Evolutionary conservation across 2,329 filamentous ascomycete genomes (phyloP), one percentile per base, ranked within the genome.

Genomic region (Pseudonectria foliicola): DNA sequence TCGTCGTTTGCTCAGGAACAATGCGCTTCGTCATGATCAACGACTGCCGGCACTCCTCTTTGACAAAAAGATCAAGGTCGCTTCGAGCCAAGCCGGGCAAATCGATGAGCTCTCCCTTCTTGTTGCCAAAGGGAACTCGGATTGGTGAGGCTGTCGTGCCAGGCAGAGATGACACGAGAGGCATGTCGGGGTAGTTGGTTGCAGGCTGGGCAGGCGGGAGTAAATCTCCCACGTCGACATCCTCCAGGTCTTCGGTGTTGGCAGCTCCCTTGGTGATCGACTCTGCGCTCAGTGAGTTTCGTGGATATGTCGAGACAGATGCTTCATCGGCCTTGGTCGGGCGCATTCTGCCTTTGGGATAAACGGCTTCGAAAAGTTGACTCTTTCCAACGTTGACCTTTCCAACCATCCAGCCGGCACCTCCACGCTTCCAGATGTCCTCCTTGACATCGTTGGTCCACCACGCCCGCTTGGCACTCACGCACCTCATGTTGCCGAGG

Each of bases 381-480:
- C 90, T 96, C 63, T 98, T 98, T 15, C 92, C 93, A 3, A 96
- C 93, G 54, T 98, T 98, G 43, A 88, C 87, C 60, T 95, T 96
- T n/a, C 92, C 92, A 3, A 98, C 84, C 70, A 98, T 81, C 90
- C 92, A 98, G 12, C 85, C 82, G 12, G 81, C 92, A 4, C 90
- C 90, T 4, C 87, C 88, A 31, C 85, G 76, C 28, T 79, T 65
- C 73, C 80, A 89, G 30, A 98, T 88, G 31, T 89, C 82, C 48
- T 95, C 81, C 58, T 86, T 95, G 36, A 98, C 65, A 32, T 83
- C 70, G 46, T 75, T 83, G 0, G 89, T 95, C 86, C 90, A 95
- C 92, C 93, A 98, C 8, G 75, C 75, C 39, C 85, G 72, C 53
- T 84, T 84, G 8, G 90, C 79, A 52, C 89, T 95, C 27, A 98